Conservation (phyloP, 1,139 yeast genomes). For the Meyerozyma sp. region DNA sequence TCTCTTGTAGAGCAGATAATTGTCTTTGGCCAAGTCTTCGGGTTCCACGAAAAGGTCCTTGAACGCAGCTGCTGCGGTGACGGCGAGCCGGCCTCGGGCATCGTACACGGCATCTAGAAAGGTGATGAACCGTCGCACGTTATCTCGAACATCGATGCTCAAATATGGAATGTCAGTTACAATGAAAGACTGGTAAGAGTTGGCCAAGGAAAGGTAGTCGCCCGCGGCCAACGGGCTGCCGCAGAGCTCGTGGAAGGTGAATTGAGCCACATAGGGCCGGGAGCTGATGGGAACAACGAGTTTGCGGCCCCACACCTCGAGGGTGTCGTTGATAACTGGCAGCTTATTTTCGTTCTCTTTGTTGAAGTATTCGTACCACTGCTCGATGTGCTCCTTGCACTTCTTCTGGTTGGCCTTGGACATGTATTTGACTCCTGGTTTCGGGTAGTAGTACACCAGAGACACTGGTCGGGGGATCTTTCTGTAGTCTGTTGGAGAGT, state of each 20-base stretch:
- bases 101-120: constrained; percentile 94
- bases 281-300: constrained; percentile 70
- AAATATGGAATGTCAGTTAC: constrained; percentile 89
- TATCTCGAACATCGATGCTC: constrained; percentile 72
- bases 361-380: constrained; percentile 75
- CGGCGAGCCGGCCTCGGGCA: constrained; percentile 79
- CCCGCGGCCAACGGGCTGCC: constrained; percentile 92
- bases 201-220: constrained; percentile 81
- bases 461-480: constrained; percentile 80
- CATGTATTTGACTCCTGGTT: constrained; percentile 52
- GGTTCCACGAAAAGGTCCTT: constrained; percentile 83
- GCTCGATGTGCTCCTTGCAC: constrained; percentile 58
- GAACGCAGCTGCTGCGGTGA: constrained; percentile 83
- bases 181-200: constrained; percentile 70
- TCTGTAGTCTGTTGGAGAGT: constrained; percentile 92
- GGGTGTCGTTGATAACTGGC: constrained; percentile 26
- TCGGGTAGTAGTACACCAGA: constrained; percentile 74
- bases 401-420: constrained; percentile 48
- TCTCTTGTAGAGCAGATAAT: constrained; percentile 43
- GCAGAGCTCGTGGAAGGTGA: constrained; percentile 79
- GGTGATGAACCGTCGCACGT: constrained; percentile 85
- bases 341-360: constrained; percentile 43
- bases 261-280: constrained; percentile 82
- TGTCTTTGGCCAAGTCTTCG: constrained; percentile 53
- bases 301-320: constrained; percentile 85